Evolutionary conservation across 1,139 yeast species (phyloP).

Genomic region (Magnusiomyces paraingens): DNA sequence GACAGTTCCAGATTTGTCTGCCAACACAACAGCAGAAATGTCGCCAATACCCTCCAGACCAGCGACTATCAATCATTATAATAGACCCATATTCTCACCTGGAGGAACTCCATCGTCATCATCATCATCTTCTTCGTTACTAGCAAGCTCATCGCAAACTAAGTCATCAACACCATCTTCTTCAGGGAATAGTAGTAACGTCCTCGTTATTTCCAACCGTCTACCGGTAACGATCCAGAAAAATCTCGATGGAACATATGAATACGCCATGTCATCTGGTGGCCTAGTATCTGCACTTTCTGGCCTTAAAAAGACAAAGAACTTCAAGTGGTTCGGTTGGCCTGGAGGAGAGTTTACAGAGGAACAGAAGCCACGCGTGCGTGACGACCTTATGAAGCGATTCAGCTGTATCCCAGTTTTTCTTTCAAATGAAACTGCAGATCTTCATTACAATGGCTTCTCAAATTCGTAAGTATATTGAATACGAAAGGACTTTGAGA

Average conservation of each 20-base stretch:
- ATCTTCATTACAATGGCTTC: slow-evolving; percentile 93
- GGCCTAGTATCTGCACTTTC: slow-evolving; percentile 95
- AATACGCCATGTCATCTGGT: slow-evolving; percentile 86
- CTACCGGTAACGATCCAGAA: slow-evolving; percentile 87
- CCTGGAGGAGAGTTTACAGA: slow-evolving; percentile 84
- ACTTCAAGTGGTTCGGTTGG: slow-evolving; percentile 99
- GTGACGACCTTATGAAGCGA: slow-evolving; percentile 60
- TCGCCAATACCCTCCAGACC: too few species aligned
- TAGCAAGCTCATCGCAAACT: too few species aligned
- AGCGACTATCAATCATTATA: too few species aligned
- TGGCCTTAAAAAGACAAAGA: slow-evolving; percentile 77
- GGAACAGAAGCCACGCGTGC: slow-evolving; percentile 63
- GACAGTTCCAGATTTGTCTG: too few species aligned
- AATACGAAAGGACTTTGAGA: background rate
- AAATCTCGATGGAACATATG: slow-evolving; percentile 58
- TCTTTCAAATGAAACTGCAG: slow-evolving; percentile 82
- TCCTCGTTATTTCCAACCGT: slow-evolving; percentile 88
- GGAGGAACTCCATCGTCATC: too few species aligned
- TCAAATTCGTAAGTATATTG: slow-evolving; percentile 46
- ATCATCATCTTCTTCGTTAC: too few species aligned
- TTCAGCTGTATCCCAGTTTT: slow-evolving; percentile 91
- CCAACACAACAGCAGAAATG: too few species aligned
- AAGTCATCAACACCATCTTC: too few species aligned
- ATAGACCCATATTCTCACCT: too few species aligned
- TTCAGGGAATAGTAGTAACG: slow-evolving; percentile 41